Percentiles rank a stretch among this genome's conserved stretches.
phyloP scores from a whole-genome alignment of 192 early-diverging fungal genomes.

The Piromyces sp. region DNA sequence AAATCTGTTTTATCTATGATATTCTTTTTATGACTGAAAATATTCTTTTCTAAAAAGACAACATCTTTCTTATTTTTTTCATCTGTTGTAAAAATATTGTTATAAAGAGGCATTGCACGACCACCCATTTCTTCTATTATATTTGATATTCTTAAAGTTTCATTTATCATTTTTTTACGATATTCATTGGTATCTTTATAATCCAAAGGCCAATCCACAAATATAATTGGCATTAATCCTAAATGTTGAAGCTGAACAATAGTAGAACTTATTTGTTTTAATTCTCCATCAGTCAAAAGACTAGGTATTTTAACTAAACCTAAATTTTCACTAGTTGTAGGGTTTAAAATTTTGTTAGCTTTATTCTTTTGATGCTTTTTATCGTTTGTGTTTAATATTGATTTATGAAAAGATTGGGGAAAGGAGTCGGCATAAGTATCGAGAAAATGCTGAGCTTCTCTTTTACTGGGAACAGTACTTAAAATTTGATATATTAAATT shows the following conservation, averaged over 20 bases:
- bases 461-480: constrained; percentile 33
- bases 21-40: not conserved
- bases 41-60: not conserved
- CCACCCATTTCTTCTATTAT: constrained; percentile 58
- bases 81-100: constrained; percentile 32
- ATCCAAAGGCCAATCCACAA: constrained; percentile 21
- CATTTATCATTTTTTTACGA: constrained; percentile 21
- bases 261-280: constrained; percentile 24
- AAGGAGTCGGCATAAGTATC: constrained; percentile 19
- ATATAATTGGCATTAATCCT: constrained; percentile 41
- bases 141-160: constrained; percentile 37
- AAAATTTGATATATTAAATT: constrained; percentile 44
- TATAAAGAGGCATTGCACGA: constrained; percentile 45
- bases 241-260: constrained; percentile 46
- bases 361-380: not conserved
- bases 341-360: not conserved
- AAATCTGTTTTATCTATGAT: constrained; percentile 1
- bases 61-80: not conserved
- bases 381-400: not conserved
- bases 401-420: not conserved
- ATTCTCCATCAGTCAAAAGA: constrained; percentile 17
- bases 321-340: constrained; percentile 21
- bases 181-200: constrained; percentile 1
- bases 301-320: constrained; percentile 39
- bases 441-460: constrained; percentile 44